phyloP scores from a whole-genome alignment of 2,329 filamentous ascomycete species.

The Grosmannia serpens region DNA sequence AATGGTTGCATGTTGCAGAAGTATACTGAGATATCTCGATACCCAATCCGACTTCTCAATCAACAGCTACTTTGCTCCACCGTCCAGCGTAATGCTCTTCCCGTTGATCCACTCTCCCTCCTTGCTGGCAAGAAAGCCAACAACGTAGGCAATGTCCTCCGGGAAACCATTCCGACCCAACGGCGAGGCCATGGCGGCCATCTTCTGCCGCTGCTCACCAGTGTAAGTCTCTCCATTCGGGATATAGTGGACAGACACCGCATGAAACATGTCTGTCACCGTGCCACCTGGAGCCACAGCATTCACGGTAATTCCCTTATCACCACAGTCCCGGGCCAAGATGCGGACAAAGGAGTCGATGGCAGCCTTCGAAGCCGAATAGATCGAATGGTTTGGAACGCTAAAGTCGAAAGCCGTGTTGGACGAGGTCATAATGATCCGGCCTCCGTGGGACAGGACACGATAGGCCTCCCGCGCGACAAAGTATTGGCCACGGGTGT shows the following conservation, averaged over 20 bases:
- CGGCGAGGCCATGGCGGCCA: too few relatives aligned
- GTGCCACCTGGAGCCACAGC: slow-evolving; percentile 13
- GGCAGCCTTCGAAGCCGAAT: slow-evolving; percentile 74
- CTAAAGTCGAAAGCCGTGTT: slow-evolving; percentile 15
- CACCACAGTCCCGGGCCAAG: slow-evolving; percentile 42
- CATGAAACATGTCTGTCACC: slow-evolving; percentile 54
- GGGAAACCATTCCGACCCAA: too few relatives aligned
- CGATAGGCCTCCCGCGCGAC: slow-evolving; percentile 50
- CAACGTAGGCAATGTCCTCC: too few relatives aligned
- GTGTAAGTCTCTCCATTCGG: slow-evolving; percentile 9
- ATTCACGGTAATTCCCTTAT: slow-evolving; percentile 22
- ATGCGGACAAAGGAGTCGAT: slow-evolving; percentile 75
- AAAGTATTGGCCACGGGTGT: slow-evolving; percentile 50
- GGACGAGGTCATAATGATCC: slow-evolving; percentile 49
- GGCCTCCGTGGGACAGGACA: slow-evolving; percentile 23
- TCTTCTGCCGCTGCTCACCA: too few relatives aligned
- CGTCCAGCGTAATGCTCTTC: too few relatives aligned
- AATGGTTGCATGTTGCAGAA: too few relatives aligned
- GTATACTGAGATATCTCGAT: too few relatives aligned
- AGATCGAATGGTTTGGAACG: slow-evolving; percentile 25
- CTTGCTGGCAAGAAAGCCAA: too few relatives aligned
- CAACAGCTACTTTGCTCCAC: too few relatives aligned
- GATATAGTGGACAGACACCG: slow-evolving; percentile 22
- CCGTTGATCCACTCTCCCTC: too few relatives aligned
- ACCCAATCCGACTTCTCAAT: too few relatives aligned